A percentile compares a stretch with the other conserved stretches of the same genome.
These are phyloP conservation scores for Phaeoacremonium minimum DNA, from an alignment of 2,329 filamentous ascomycete species.

Conservation along the genomic window DNA sequence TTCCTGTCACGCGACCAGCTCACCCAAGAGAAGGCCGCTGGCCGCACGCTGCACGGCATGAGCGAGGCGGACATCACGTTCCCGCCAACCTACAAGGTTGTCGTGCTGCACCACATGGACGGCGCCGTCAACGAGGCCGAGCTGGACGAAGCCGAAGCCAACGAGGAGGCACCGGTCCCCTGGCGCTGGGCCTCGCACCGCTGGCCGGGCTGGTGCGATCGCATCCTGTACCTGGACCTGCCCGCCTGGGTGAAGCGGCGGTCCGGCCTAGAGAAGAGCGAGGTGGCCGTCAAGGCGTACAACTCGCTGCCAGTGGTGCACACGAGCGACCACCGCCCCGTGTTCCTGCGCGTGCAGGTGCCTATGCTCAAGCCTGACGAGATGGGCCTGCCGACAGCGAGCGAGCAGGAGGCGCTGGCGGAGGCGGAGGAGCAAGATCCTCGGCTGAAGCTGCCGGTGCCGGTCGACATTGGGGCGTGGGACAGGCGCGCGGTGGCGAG, in stretches of 20 bases:
- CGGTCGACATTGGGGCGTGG: constrained; percentile 53
- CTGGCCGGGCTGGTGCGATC: constrained; percentile 91
- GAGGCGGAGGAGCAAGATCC: constrained; percentile 27
- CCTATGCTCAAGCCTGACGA: constrained; percentile 47
- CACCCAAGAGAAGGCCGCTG: constrained; percentile 61
- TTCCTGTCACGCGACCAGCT: constrained; percentile 79
- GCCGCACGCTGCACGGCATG: constrained; percentile 73
- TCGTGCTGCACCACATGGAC: constrained; percentile 32
- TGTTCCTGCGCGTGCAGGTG: constrained; percentile 67
- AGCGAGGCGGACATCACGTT: constrained; percentile 72
- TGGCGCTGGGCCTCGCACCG: constrained; percentile 79
- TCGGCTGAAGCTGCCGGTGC: constrained; percentile 39
- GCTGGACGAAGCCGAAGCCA: constrained; percentile 17
- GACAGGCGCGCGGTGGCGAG: constrained; percentile 41
- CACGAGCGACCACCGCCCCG: constrained; percentile 85
- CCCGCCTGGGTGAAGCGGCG: constrained; percentile 43
- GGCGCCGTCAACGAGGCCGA: constrained; percentile 22
- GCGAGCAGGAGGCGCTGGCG: neutral
- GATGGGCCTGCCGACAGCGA: constrained; percentile 24
- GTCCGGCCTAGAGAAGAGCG: constrained; percentile 7
- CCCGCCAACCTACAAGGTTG: constrained; percentile 92
- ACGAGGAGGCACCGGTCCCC: constrained; percentile 32
- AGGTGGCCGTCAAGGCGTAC: constrained; percentile 60
- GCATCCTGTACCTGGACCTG: constrained; percentile 72
- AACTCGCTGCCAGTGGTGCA: constrained; percentile 70